Evolutionary conservation across 768 basidiomycete species (phyloP), one percentile per base, ranked within the genome.

Genomic region (Mycena venus): DNA sequence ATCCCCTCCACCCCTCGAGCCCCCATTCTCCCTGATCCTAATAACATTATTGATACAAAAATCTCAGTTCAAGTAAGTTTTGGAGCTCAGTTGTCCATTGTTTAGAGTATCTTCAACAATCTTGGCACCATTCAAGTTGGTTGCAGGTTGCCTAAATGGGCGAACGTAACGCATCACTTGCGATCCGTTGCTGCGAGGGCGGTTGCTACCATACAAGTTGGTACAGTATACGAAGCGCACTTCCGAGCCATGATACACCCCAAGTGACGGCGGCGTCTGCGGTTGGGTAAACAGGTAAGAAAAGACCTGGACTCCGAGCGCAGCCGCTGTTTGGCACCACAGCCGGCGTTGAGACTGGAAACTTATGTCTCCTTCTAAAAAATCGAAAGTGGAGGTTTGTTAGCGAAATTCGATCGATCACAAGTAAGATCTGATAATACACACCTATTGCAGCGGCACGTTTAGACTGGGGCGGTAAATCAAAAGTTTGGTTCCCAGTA

Each of bases 251-350:
- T 86, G 86, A 9, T 72, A 42, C 12, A 85, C 85, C 84, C 81
- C 85, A 82, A 31, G 79, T 27, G 27, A 68, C 49, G 42, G 82
- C 74, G 11, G 75, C 19, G 17, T 44, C 42, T 85, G 83, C 2
- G 84, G 85, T 42, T 88, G 85, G 1, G 84, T 85, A 74, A 88
- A 89, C 6, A 86, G 75, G 74, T 88, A 89, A 1, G 83, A 86
- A 68, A 82, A 88, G 2, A 83, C 81, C 69, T 83, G 83, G 5
- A 86, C 82, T 8, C 86, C 86, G 15, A 70, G 73, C 3, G 74
- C 83, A 29, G 82, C 82, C 1, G 89, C 86, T 2, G 84, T 86
- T 47, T 83, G 83, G 21, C 84, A 85, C 80, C 83, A 86, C 11
- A 79, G 76, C 32, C 88, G 83, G 23, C 87, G 82, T 29, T 81